Base-by-base conservation (phyloP, 129 eudicot genomes). In the Calendula officinalis region DNA sequence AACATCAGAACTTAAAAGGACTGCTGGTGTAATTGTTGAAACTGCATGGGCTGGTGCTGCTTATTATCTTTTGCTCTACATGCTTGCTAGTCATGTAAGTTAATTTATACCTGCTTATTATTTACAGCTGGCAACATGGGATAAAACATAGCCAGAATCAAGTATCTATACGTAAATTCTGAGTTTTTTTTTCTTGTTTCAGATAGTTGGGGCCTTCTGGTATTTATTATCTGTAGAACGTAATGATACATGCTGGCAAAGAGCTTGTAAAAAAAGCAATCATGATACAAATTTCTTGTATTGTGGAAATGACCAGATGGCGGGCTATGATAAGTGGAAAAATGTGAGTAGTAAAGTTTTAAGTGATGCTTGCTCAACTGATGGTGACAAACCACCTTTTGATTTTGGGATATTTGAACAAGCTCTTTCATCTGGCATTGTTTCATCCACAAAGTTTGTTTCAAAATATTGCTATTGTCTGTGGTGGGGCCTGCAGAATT, bases 1-100 rank as follows among this genome's bases (percentile, higher is more conserved):
- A 55, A 83, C 84, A 15, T 86, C 91, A 5, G 97, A 90, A 77
- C 71, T 90, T 67, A 90, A 90, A 81, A 86, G 91, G 66, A 90
- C 97, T 41, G 81, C 91, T 16, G 95, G 97, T 73, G 97, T 90
- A 54, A 74, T 90, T 80, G 97, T 84, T 72, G 91, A 90, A 81
- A 86, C 97, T 22, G 95, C 97, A 22, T 90, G 97, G 97, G 95
- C 97, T 33, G 97, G 97, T 79, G 95, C 97, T 56, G 97, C 75
- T 22, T 83, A 80, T 50, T 90, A 90, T 77, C 60, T 90, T 74
- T 75, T 90, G 63, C 77, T 90, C 22, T 90, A 86, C 86, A 86
- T 90, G 92, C 95, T 90, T 8, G 88, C 89, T 39, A 90, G 97
- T 74, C 97, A 90, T 73, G 97, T 90, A 82, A 86, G 95, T 56